Conservation (phyloP, 257 asterid species). For the Leonotis leonurus region DNA sequence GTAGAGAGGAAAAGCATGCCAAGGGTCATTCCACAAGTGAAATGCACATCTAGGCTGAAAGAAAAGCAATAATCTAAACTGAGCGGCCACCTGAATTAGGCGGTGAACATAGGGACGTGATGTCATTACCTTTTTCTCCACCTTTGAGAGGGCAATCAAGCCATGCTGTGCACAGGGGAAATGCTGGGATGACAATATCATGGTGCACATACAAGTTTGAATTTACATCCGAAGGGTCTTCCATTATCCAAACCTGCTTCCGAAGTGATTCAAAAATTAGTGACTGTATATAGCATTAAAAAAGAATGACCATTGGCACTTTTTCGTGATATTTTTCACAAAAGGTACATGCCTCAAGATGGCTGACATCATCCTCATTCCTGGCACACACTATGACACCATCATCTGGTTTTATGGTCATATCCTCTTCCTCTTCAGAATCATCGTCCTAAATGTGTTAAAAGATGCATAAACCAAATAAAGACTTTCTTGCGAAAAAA, state of each 20-base stretch:
- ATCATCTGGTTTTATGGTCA: constrained; percentile 72
- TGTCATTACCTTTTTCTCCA: constrained; percentile 64
- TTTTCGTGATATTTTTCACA: background rate
- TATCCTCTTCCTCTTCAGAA: constrained; percentile 73
- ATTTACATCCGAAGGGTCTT: constrained; percentile 40
- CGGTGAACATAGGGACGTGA: background rate
- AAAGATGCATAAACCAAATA: background rate
- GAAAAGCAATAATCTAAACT: background rate
- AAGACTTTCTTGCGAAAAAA: background rate
- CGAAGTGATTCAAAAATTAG: constrained; percentile 6
- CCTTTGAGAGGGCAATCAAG: constrained; percentile 80
- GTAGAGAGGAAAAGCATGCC: background rate
- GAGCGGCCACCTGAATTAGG: background rate
- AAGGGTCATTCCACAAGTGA: background rate
- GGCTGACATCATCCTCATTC: constrained; percentile 90
- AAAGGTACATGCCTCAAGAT: constrained; percentile 66
- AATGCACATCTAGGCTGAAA: background rate
- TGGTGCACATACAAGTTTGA: constrained; percentile 76
- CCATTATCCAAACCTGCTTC: constrained; percentile 77
- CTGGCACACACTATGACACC: constrained; percentile 74
- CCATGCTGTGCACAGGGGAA: constrained; percentile 96
- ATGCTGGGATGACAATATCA: constrained; percentile 75
- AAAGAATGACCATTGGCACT: background rate
- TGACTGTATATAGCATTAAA: background rate
- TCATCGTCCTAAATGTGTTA: constrained; percentile 53